Evolutionary conservation across 257 asterid genomes (phyloP).

Genomic region (Mitragyna speciosa): DNA sequence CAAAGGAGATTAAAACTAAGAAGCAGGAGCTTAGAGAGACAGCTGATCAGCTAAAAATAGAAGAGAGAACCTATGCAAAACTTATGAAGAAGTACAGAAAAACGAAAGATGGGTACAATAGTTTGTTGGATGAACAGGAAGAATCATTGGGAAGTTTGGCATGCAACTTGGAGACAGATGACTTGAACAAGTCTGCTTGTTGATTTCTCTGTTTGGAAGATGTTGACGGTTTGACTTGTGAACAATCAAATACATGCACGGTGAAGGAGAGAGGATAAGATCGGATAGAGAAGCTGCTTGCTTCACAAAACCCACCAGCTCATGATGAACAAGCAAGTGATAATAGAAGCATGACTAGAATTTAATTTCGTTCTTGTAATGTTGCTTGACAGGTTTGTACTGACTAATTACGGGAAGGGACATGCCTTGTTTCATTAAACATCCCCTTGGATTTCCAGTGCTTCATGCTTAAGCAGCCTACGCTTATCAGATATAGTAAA

Average conservation of each 20-base stretch:
- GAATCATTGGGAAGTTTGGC: neutral
- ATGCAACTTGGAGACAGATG: neutral
- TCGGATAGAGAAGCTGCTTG: no score
- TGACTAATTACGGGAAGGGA: no score
- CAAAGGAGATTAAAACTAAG: constrained; percentile 10
- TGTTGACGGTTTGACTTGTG: no score
- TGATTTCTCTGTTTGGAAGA: neutral
- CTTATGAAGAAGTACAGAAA: neutral
- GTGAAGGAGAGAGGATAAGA: no score
- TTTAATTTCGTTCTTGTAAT: no score
- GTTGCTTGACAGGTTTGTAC: no score
- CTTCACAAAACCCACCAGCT: no score
- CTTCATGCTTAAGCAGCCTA: neutral
- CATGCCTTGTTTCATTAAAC: neutral
- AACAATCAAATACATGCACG: no score
- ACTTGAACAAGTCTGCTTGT: neutral
- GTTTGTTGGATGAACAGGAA: constrained; percentile 4
- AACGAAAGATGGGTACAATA: neutral
- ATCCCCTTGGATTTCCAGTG: neutral
- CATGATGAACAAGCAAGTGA: no score
- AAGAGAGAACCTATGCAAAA: neutral
- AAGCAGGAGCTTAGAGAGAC: constrained; percentile 4
- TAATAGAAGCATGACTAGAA: neutral
- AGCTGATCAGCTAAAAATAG: neutral
- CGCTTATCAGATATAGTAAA: no score